phyloP scores from a whole-genome alignment of 495 filamentous ascomycete species.

The Penicillium ochrochloron region DNA sequence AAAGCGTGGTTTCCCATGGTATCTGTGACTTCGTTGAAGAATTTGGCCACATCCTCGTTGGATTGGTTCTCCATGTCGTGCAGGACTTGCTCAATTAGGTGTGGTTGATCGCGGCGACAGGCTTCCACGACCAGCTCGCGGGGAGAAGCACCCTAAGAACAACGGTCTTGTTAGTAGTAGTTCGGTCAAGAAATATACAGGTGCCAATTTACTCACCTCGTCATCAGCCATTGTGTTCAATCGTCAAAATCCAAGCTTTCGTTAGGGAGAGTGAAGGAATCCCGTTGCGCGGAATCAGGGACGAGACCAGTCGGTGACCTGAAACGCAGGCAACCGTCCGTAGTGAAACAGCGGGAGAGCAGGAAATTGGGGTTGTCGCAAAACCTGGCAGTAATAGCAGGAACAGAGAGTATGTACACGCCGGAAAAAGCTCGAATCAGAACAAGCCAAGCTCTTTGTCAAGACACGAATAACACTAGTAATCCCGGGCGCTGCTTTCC shows the following conservation, averaged over 20 bases:
- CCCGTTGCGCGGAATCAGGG: slow-evolving; percentile 17
- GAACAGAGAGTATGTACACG: slow-evolving; percentile 27
- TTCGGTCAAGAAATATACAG: background rate
- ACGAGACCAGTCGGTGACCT: slow-evolving; percentile 15
- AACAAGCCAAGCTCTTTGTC: slow-evolving; percentile 12
- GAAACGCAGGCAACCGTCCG: slow-evolving; percentile 21
- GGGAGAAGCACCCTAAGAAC: slow-evolving; percentile 78
- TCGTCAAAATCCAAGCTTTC: slow-evolving; percentile 4
- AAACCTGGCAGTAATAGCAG: background rate
- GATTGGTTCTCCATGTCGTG: slow-evolving; percentile 41
- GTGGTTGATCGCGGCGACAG: slow-evolving; percentile 87
- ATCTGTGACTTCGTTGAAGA: slow-evolving; percentile 84
- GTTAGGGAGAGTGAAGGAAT: slow-evolving; percentile 7
- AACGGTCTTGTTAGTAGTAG: slow-evolving; percentile 19
- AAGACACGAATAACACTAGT: slow-evolving; percentile 9
- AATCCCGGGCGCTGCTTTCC: slow-evolving; percentile 19
- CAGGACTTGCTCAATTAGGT: slow-evolving; percentile 71
- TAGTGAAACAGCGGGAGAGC: slow-evolving; percentile 9
- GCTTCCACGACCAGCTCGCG: slow-evolving; percentile 90
- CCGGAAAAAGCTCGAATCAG: slow-evolving; percentile 4
- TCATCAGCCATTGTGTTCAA: slow-evolving; percentile 46
- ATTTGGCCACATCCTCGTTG: slow-evolving; percentile 63
- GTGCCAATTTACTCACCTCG: slow-evolving; percentile 37
- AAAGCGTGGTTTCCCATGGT: slow-evolving; percentile 84
- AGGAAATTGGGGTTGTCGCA: background rate